Evolutionary conservation across 208 protist species (phyloP), one percentile per base, ranked within the genome.

Genomic region (Angomonas deanei): DNA sequence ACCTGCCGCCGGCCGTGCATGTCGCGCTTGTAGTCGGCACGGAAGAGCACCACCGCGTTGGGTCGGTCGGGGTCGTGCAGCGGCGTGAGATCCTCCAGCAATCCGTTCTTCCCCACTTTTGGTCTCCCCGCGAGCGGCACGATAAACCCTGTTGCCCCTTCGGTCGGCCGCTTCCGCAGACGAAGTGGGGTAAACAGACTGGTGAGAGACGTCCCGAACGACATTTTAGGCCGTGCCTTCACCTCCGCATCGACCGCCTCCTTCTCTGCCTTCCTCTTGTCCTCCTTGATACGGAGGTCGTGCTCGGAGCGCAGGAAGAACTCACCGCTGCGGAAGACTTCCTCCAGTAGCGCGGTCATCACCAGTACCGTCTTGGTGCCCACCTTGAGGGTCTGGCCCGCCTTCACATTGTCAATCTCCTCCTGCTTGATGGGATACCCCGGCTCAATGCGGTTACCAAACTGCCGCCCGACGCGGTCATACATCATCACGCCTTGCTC

Each of bases 11-110:
- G 85, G 19, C 91, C 85, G 59, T 84, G 68, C 32, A 79, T 28
- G 56, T 94, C 91, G 26, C 85, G 80, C 70, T 95, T 94, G 78
- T 96, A 96, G 66, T 94, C 82, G 8, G 88, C 91, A 30, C 84
- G 80, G 78, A 93, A 96, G 32, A 96, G 84, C 31, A 93, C 83
- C 50, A 96, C 91, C 0, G 91, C 88, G 23, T 74, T 69, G 26
- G 80, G 72, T 15, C 81, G 68, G 66, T 93, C 81, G 11, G 78
- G 76, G 66, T 96, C 88, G 73, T 93, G 86, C 49, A 94, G 53
- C 11, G 87, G 77, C 33, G 55, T 69, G 42, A 94, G 75, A 21
- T 86, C 82, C 42, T 85, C 78, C 32, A 78, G 57, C 15, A 90
- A 33, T 38, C 86, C 85, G 31, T 81, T 82, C 47, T 77, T 74